Percentiles rank a stretch among this genome's conserved stretches.
Conservation (phyloP, 805 yeast genomes). For the Komagataella phaffii region DNA sequence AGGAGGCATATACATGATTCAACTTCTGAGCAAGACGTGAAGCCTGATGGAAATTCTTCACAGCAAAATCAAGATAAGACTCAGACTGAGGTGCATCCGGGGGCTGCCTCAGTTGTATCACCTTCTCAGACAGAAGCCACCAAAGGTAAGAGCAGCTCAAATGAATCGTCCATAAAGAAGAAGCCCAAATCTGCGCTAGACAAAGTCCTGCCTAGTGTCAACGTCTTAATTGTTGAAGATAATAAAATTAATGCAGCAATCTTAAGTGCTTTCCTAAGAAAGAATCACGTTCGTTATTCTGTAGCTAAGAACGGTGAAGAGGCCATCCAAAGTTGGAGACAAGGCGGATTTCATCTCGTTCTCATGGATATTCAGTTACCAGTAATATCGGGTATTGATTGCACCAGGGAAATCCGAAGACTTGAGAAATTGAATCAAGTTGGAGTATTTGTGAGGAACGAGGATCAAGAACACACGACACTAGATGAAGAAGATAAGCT, state of each 20-base stretch:
- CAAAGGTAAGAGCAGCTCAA: background rate
- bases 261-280: slow-evolving; percentile 75
- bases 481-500: slow-evolving; percentile 34
- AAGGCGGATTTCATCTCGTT: slow-evolving; percentile 89
- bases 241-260: slow-evolving; percentile 89
- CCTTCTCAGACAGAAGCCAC: background rate
- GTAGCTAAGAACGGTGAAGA: slow-evolving; percentile 91
- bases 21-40: background rate
- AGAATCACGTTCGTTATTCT: slow-evolving; percentile 71
- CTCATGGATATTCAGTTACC: slow-evolving; percentile 97
- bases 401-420: slow-evolving; percentile 81
- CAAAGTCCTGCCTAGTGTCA: slow-evolving; percentile 76
- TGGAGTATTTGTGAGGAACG: slow-evolving; percentile 34
- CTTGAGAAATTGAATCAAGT: slow-evolving; percentile 70
- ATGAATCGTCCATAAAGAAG: slow-evolving; percentile 1
- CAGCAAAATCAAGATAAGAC: background rate
- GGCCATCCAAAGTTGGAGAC: slow-evolving; percentile 88
- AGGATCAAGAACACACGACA: slow-evolving; percentile 6
- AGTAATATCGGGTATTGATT: slow-evolving; percentile 90
- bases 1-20: background rate
- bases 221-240: slow-evolving; percentile 91
- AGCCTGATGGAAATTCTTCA: background rate
- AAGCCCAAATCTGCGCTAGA: slow-evolving; percentile 26
- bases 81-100: background rate
- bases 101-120: background rate